Percentiles rank a stretch among this genome's conserved stretches.
phyloP scores from a whole-genome alignment of 2,329 filamentous ascomycete genomes.

The Microcyclosporella mali region DNA sequence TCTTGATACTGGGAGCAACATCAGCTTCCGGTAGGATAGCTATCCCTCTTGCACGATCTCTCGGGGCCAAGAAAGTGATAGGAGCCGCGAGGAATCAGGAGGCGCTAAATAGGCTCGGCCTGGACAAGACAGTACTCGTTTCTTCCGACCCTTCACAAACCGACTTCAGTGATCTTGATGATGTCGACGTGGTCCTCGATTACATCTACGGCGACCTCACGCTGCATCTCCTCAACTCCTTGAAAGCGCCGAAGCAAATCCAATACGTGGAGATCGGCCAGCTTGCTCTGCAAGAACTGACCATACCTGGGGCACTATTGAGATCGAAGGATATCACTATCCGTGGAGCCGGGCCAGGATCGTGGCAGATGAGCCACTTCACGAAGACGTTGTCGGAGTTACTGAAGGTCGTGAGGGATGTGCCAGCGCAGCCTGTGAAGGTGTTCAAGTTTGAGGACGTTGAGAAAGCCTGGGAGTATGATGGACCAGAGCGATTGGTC shows the following conservation, averaged over 20 bases:
- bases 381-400: slow-evolving; percentile 19
- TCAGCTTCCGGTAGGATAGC: slow-evolving; percentile 49
- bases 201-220: slow-evolving; percentile 50
- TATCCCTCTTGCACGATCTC: slow-evolving; percentile 41
- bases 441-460: slow-evolving; percentile 22
- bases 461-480: slow-evolving; percentile 22
- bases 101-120: slow-evolving; percentile 38
- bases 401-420: slow-evolving; percentile 13
- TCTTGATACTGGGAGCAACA: slow-evolving; percentile 50
- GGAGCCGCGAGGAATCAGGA: slow-evolving; percentile 47
- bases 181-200: slow-evolving; percentile 52
- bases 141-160: slow-evolving; percentile 34
- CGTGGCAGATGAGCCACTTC: slow-evolving; percentile 23
- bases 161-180: slow-evolving; percentile 43
- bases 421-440: slow-evolving; percentile 22
- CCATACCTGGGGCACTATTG: slow-evolving; percentile 37
- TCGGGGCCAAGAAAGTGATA: slow-evolving; percentile 48
- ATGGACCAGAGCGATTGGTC: slow-evolving; percentile 18
- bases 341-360: slow-evolving; percentile 25
- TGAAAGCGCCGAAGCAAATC: slow-evolving; percentile 40
- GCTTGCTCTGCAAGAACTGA: slow-evolving; percentile 37
- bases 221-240: slow-evolving; percentile 37
- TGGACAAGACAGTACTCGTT: slow-evolving; percentile 46
- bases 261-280: slow-evolving; percentile 51
- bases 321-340: slow-evolving; percentile 46